phyloP scores from a whole-genome alignment of 352 stramenopile species.

The Albugo laibachii region DNA sequence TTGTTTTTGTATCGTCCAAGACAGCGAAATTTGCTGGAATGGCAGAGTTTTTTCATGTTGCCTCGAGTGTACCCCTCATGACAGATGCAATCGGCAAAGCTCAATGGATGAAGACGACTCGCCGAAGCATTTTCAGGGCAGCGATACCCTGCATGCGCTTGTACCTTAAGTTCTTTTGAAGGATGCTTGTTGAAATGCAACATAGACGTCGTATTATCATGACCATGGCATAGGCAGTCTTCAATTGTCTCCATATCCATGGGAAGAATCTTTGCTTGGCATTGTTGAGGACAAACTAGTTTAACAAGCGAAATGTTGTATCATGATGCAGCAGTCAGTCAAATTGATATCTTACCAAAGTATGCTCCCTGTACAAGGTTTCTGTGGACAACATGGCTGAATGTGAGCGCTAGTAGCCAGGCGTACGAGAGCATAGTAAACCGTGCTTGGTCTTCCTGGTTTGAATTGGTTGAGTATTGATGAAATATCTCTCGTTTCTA shows the following conservation, averaged over 20 bases:
- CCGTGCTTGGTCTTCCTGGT: no score
- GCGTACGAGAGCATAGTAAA: no score
- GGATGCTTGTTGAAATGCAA: not conserved
- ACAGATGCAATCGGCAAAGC: slow-evolving; percentile 23
- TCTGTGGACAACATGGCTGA: no score
- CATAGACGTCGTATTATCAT: not conserved
- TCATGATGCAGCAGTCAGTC: not conserved
- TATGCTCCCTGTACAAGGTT: no score
- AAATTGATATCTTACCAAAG: not conserved
- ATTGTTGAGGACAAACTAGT: slow-evolving; percentile 37
- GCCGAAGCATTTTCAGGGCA: slow-evolving; percentile 17
- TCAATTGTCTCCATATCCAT: slow-evolving; percentile 63
- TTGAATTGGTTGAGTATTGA: no score
- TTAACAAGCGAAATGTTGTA: not conserved
- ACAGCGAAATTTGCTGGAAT: slow-evolving; percentile 25
- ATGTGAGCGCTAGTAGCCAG: no score
- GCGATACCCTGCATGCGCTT: slow-evolving; percentile 6
- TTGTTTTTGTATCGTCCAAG: slow-evolving; percentile 34
- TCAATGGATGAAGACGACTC: slow-evolving; percentile 13
- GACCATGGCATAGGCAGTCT: slow-evolving; percentile 35
- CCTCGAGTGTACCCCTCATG: slow-evolving; percentile 14
- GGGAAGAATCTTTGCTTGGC: slow-evolving; percentile 53
- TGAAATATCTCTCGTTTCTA: no score
- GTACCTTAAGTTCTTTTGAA: slow-evolving; percentile 5
- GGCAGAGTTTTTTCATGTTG: slow-evolving; percentile 15